Base-by-base conservation (phyloP, 306 rosid genomes). In the Ceratonia siliqua region DNA sequence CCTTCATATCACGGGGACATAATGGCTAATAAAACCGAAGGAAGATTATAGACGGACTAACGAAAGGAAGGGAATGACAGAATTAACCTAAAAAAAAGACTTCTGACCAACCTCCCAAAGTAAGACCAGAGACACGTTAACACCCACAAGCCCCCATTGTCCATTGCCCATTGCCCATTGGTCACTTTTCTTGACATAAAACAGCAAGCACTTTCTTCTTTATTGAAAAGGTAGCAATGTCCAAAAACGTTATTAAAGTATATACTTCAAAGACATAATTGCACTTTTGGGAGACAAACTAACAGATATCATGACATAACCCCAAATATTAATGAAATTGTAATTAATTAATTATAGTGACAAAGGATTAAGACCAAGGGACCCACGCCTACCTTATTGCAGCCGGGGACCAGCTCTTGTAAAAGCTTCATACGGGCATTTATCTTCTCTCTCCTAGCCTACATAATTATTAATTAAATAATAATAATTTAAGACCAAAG, bases 391-490 rank as follows among this genome's bases (percentile, higher is more conserved):
- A 94, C 97, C 98, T 94, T 89, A 43, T 83, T 89, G 87, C 98
- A 94, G 15, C 98, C 98, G 7, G 98, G 98, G 89, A 94, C 98
- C 90, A 94, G 89, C 79, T 94, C 98, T 75, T 94, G 98, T 28
- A 94, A 91, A 62, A 89, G 72, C 90, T 94, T 94, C 98, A 94
- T 94, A 54, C 98, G 88, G 75, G 96, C 98, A 54, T 94, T 94
- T 41, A 94, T 94, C 85, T 91, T 94, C 92, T 94, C 98, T 88
- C 98, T 91, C 91, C 98, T 94, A 21, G 98, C 98, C 98, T 94
- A 76, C 61, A 79, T 27, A 32, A 24, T 56, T 25, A 42, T 14
- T 27, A 63, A 50, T 30, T 35, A 17, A 41, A 27, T 62, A 68
- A 46, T 12, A 54, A 12, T 66, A 5, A 70, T 66, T 6, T 45